These are phyloP conservation scores for Aureobasidium sp. DNA, from an alignment of 2,329 filamentous ascomycete genomes.

Conservation along the genomic window DNA sequence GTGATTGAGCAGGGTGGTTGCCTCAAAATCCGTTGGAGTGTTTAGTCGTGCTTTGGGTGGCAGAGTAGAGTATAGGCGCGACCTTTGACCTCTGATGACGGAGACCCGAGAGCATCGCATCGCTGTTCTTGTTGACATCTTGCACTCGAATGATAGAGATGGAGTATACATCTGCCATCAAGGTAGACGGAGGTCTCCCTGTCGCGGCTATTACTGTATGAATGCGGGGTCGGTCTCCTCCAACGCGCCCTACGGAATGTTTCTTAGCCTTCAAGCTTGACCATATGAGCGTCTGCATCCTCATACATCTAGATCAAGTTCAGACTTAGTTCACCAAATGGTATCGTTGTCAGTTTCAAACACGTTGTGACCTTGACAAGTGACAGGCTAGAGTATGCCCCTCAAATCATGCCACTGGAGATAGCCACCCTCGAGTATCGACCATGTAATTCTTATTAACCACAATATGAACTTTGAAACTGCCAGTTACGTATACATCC, in stretches of 20 bases:
- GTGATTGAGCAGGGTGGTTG: constrained; percentile 73
- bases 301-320: not conserved
- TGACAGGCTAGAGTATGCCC: not conserved
- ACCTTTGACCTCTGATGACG: not conserved
- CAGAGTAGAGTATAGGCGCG: constrained; percentile 39
- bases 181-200: not conserved
- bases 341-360: not conserved
- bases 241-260: not conserved
- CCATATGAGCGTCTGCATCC: not conserved
- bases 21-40: constrained; percentile 75
- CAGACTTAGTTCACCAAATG: not conserved
- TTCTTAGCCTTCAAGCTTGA: not conserved
- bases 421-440: not conserved
- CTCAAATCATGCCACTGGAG: not conserved
- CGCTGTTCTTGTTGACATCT: not conserved
- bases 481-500: not conserved
- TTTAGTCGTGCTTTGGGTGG: constrained; percentile 59
- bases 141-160: not conserved
- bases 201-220: not conserved
- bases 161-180: not conserved
- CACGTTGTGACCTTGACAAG: not conserved
- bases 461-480: not conserved
- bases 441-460: not conserved
- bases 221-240: not conserved
- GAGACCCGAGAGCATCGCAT: not conserved